Base-by-base conservation (phyloP, 192 early-diverging fungal species). In the Entomortierella chlamydospora region DNA sequence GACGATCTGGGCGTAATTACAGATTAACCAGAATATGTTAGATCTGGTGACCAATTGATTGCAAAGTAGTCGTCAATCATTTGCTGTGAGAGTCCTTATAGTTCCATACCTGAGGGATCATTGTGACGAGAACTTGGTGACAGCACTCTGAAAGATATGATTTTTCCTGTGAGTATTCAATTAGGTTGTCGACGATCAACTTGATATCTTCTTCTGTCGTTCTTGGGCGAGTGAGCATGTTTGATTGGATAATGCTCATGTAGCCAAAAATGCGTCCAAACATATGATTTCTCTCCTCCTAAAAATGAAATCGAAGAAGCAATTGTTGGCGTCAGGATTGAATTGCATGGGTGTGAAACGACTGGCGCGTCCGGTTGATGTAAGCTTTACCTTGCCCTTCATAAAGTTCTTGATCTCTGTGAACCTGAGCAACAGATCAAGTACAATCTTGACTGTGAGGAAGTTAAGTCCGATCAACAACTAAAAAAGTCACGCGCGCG, bases 221-320 rank as follows among this genome's bases (percentile, higher is more conserved):
- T 0, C 72, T 70, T 4, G 83, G 47, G n/a, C 92, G 85, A 23
- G 81, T 66, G 1, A 97, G 57, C 50, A 95, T 87, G 12, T 93
- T 93, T 20, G 96, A 91, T 57, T 91, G 87, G 30, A 94, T 87
- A 30, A 98, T 88, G 30, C 92, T 90, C 86, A 93, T 89, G 57
- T 91, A 74, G 13, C 96, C 95, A 87, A 99, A 97, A 62, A 98
- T 86, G 54, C 95, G 90, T 49, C 95, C 97, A 80, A 98, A 96
- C 63, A 91, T 84, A 80, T 93, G 91, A 71, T 98, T 95, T 43
- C 92, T 87, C 72, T 92, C 91, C 82, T 99, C 98, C 90, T 89
- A 47, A 42, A 43, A 29, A 4, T 17, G n/a, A n/a, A n/a, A n/a
- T n/a, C 15, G 23, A 52, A 20, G 25, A 2, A 8, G 33, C 51